phyloP scores from a whole-genome alignment of 2,329 filamentous ascomycete genomes.

The Colletotrichum lini region DNA sequence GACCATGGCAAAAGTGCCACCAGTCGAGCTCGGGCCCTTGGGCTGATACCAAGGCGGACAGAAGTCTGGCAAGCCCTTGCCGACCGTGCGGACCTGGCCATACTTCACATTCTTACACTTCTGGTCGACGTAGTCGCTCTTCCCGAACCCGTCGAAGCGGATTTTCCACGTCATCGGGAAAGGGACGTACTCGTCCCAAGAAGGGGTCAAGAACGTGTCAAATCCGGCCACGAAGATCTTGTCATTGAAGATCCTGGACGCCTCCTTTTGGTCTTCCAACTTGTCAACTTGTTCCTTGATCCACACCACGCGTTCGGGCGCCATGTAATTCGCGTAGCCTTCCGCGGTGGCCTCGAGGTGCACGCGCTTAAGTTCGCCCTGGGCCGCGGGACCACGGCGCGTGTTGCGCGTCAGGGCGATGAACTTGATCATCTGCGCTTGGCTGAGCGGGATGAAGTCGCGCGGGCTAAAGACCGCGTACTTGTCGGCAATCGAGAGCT shows the following conservation, averaged over 20 bases:
- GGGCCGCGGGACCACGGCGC: background rate
- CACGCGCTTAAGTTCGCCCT: background rate
- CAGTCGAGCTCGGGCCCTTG: background rate
- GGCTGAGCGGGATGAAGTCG: background rate
- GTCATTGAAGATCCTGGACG: background rate
- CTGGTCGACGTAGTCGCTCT: background rate
- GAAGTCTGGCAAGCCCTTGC: background rate
- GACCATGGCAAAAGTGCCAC: background rate
- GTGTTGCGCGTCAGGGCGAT: background rate
- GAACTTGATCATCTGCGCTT: background rate
- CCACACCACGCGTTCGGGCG: background rate
- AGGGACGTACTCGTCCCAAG: conserved; percentile 1
- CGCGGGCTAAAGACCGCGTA: background rate
- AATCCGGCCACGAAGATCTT: background rate
- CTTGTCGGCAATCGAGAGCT: conserved; percentile 1
- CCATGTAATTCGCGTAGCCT: background rate
- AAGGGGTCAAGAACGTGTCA: background rate
- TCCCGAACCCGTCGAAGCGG: background rate
- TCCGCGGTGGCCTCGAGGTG: background rate
- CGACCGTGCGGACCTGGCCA: background rate
- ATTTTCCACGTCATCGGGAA: conserved; percentile 6
- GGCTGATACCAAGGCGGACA: conserved; percentile 8
- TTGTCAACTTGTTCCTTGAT: background rate
- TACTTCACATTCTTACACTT: background rate
- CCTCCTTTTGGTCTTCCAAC: background rate